Evolutionary conservation across 345 rosid species (phyloP), one percentile per base, ranked within the genome.

Genomic region (Boechera divaricarpa): DNA sequence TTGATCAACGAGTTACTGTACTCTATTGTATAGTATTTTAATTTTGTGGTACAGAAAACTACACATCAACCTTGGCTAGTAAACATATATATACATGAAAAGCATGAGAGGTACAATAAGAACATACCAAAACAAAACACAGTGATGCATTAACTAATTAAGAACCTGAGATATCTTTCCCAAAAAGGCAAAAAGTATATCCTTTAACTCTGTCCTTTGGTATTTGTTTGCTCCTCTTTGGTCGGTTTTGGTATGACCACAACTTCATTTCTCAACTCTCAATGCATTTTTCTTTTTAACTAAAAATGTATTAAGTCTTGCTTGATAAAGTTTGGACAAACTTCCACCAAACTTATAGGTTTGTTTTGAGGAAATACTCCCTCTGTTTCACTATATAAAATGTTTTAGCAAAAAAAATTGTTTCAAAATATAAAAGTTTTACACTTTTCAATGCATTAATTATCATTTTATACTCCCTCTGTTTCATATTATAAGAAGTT

Each of bases 221-320:
- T 63, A 55, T 70, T 69, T 77, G 80, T 77, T 63, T 35, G 53
- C 33, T 77, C 66, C 7, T 55, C 48, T 55, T 56, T 63, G 65
- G 66, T 75, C 10, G 44, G 56, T 67, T 52, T 58, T 58, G 79
- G 48, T 48, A 26, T 38, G 61, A 39, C 26, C 49, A 38, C 26
- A 28, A 58, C 39, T 41, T 59, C 53, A 21, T 38, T 76, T 54
- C 21, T 54, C 11, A 2, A 9, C 41, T 42, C 47, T 42, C 47
- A 42, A 42, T 42, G 4, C 61, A 36, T 24, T 26, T 5, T 0
- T n/a, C 32, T 18, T 18, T 32, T 7, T 36, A 32, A 54, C 67
- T 33, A 18, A 65, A 74, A 74, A 45, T 2, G n/a, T 42, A 16
- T 1, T 10, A 66, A 56, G 41, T 58, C 35, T 67, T 47, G 78